phyloP scores from a whole-genome alignment of 495 filamentous ascomycete genomes.

The Podospora pseudocomata region DNA sequence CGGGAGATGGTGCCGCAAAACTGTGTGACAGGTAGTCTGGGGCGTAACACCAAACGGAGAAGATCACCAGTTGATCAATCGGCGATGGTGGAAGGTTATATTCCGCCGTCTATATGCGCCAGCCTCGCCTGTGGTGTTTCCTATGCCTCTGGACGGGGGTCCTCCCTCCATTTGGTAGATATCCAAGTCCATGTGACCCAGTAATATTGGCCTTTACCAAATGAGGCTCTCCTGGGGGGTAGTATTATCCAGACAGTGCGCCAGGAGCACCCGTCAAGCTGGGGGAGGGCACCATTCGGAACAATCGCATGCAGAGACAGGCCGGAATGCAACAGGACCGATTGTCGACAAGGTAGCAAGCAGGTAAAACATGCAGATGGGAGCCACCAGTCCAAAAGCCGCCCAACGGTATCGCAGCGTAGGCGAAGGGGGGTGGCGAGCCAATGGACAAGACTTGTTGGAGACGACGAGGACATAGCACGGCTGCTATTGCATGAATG shows the following conservation, averaged over 20 bases:
- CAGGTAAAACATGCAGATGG: conserved; percentile 4
- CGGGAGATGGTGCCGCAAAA: conserved; percentile 1
- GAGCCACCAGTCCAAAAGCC: not conserved
- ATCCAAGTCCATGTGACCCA: not conserved
- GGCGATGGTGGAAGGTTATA: conserved; percentile 5
- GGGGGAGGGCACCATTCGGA: conserved; percentile 5
- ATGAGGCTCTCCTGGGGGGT: conserved; percentile 7
- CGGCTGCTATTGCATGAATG: not conserved
- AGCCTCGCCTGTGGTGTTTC: not conserved
- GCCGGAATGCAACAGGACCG: conserved; percentile 5
- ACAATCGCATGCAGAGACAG: conserved; percentile 4
- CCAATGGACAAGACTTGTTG: not conserved
- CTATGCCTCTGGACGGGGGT: not conserved
- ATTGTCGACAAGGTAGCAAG: not conserved
- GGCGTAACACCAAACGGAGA: conserved; percentile 1
- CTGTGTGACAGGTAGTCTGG: conserved; percentile 1
- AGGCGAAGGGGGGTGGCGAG: not conserved
- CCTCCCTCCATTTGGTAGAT: conserved; percentile 2
- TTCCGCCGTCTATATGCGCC: not conserved
- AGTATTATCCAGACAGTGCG: not conserved
- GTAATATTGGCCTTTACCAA: not conserved
- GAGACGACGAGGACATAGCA: not conserved
- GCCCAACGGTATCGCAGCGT: not conserved
- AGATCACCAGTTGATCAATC: conserved; percentile 1
- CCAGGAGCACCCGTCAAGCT: not conserved